These are phyloP conservation scores for Henckelia pumila DNA, from an alignment of 257 asterid species.

Conservation along the genomic window DNA sequence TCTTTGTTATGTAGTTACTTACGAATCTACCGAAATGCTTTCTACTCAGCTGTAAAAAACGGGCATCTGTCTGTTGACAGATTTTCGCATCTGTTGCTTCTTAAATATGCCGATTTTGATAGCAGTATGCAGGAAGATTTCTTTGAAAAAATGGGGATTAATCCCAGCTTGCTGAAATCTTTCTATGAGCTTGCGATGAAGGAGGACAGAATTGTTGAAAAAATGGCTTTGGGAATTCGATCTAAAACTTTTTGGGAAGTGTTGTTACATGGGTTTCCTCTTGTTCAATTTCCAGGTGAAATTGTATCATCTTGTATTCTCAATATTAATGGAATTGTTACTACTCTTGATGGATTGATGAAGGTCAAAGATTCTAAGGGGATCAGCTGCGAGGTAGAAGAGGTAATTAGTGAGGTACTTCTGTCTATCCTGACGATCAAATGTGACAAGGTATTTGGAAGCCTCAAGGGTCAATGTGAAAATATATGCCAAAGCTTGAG, in stretches of 20 bases:
- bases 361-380: conserved; percentile 49
- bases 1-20: conserved; percentile 69
- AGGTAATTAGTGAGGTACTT: conserved; percentile 54
- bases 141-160: conserved; percentile 52
- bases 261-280: conserved; percentile 82
- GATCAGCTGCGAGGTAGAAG: conserved; percentile 45
- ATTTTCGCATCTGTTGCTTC: conserved; percentile 61
- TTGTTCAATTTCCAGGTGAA: conserved; percentile 50
- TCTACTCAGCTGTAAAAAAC: conserved; percentile 45
- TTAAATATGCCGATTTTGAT: conserved; percentile 60
- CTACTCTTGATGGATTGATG: conserved; percentile 58
- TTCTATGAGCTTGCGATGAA: conserved; percentile 55
- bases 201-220: conserved; percentile 49
- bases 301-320: conserved; percentile 76
- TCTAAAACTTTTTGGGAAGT: conserved; percentile 71
- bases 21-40: conserved; percentile 66
- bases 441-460: conserved; percentile 73
- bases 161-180: conserved; percentile 47
- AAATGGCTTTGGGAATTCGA: conserved; percentile 55
- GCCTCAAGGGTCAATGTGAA: conserved; percentile 62
- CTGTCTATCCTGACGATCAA: conserved; percentile 68
- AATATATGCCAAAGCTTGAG: conserved; percentile 59
- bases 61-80: conserved; percentile 40
- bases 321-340: conserved; percentile 56
- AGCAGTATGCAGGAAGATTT: conserved; percentile 55